Conservation (phyloP, 1,139 yeast species). For the Zygoascus hellenicus region DNA sequence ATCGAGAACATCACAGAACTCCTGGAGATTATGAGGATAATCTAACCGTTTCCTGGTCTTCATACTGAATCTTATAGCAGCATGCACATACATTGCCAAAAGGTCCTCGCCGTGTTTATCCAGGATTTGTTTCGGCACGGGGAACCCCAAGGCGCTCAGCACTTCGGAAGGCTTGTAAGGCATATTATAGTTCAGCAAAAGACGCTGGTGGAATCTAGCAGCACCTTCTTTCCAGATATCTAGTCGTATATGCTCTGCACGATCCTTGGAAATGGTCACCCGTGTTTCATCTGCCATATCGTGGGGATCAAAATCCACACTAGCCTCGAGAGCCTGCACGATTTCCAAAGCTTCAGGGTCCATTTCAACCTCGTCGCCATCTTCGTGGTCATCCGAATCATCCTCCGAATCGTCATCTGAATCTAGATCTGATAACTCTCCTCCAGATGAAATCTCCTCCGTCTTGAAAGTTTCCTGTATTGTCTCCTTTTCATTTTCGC, state of each 20-base stretch:
- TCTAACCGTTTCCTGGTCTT: conserved; percentile 28
- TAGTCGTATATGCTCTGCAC: conserved; percentile 47
- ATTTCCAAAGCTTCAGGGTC: conserved; percentile 6
- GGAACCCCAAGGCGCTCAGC: conserved; percentile 36
- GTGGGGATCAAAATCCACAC: conserved; percentile 17
- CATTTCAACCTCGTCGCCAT: conserved; percentile 1
- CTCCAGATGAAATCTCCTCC: too few relatives aligned
- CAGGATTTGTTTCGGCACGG: conserved; percentile 27
- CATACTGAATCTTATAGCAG: conserved; percentile 30
- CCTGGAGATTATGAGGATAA: conserved; percentile 46
- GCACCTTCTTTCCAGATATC: conserved; percentile 60
- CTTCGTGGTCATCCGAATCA: conserved; percentile 5
- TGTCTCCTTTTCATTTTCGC: too few relatives aligned
- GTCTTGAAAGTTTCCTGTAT: too few relatives aligned
- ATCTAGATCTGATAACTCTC: too few relatives aligned
- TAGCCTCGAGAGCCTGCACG: conserved; percentile 13
- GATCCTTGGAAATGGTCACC: conserved; percentile 35
- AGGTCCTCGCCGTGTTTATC: conserved; percentile 20
- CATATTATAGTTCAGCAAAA: background rate
- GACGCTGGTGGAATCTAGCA: conserved; percentile 42
- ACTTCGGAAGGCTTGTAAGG: conserved; percentile 26
- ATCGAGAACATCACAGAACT: conserved; percentile 49
- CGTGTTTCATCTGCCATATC: conserved; percentile 16
- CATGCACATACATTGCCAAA: conserved; percentile 27
- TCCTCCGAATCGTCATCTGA: conserved; percentile 11